Conservation (phyloP, 495 filamentous ascomycete species). For the Mytilinidion resinicola region DNA sequence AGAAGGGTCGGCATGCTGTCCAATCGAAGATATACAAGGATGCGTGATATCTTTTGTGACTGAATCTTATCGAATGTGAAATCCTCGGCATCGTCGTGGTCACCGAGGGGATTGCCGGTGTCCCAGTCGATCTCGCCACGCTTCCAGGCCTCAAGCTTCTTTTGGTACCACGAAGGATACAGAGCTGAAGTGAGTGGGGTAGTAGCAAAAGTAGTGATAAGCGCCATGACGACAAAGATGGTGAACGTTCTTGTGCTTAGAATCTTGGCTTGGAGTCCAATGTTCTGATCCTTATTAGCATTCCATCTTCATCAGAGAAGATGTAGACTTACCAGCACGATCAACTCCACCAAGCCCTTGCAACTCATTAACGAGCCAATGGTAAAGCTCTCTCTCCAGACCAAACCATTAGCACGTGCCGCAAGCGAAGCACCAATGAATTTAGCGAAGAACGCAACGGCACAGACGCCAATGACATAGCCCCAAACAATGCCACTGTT, state of each 20-base stretch:
- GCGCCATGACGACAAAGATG: conserved; percentile 97
- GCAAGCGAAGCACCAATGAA: conserved; percentile 79
- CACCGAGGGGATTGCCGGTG: conserved; percentile 50
- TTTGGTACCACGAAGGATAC: conserved; percentile 86
- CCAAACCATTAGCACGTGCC: conserved; percentile 65
- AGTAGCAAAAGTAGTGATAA: conserved; percentile 86
- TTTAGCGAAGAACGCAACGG: conserved; percentile 79
- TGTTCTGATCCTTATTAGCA: conserved; percentile 56
- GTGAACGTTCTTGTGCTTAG: conserved; percentile 84
- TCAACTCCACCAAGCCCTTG: conserved; percentile 92
- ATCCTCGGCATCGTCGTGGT: conserved; percentile 38
- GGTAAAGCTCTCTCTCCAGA: conserved; percentile 90
- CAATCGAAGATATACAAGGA: conserved; percentile 70
- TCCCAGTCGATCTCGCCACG: conserved; percentile 94
- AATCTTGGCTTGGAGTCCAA: conserved; percentile 87
- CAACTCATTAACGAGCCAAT: conserved; percentile 96
- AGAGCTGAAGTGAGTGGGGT: conserved; percentile 72
- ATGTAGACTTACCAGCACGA: conserved; percentile 67
- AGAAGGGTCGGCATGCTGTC: conserved; percentile 85
- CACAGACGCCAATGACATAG: conserved; percentile 81
- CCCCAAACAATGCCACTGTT: conserved; percentile 81
- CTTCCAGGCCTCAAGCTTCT: conserved; percentile 85
- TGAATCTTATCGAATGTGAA: conserved; percentile 37
- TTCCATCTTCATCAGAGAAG: background rate
- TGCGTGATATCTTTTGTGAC: conserved; percentile 37